phyloP scores from a whole-genome alignment of 2,329 filamentous ascomycete species.

The Aspergillus sergii region DNA sequence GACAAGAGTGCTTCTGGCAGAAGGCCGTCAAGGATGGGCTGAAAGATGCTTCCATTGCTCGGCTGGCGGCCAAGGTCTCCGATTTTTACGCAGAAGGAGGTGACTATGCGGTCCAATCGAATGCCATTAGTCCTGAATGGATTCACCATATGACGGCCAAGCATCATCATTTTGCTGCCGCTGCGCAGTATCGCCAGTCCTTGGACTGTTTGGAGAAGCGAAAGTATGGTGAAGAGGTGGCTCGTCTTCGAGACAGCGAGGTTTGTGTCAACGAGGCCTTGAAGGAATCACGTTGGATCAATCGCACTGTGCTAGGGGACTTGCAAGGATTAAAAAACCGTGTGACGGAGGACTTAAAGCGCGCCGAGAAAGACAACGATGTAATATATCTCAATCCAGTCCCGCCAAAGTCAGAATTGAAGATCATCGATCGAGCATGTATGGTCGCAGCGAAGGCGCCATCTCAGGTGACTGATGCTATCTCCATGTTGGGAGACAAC shows the following conservation, averaged over 20 bases:
- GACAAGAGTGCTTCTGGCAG: slow-evolving; percentile 97
- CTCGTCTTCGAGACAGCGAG: slow-evolving; percentile 79
- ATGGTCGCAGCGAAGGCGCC: slow-evolving; percentile 84
- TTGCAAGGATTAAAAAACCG: slow-evolving; percentile 79
- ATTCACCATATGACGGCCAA: slow-evolving; percentile 98
- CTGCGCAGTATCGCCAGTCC: slow-evolving; percentile 89
- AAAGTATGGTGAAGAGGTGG: slow-evolving; percentile 94
- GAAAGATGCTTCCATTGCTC: slow-evolving; percentile 90
- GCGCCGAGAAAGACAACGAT: slow-evolving; percentile 95
- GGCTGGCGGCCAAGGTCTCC: slow-evolving; percentile 85
- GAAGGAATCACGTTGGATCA: slow-evolving; percentile 80
- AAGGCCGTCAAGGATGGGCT: slow-evolving; percentile 93
- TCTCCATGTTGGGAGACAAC: slow-evolving; percentile 76
- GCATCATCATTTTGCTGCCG: slow-evolving; percentile 94
- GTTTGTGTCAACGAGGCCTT: slow-evolving; percentile 82
- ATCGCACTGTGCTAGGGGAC: slow-evolving; percentile 78
- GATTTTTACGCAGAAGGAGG: slow-evolving; percentile 85
- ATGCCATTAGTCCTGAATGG: slow-evolving; percentile 90
- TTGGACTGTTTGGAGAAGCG: slow-evolving; percentile 90
- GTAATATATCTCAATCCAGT: slow-evolving; percentile 87
- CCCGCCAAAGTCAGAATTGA: slow-evolving; percentile 84
- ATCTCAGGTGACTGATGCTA: slow-evolving; percentile 77
- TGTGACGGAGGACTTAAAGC: slow-evolving; percentile 83
- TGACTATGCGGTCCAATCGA: slow-evolving; percentile 84
- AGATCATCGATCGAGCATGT: slow-evolving; percentile 78